Base-by-base conservation (phyloP, 2,329 filamentous ascomycete genomes). In the Xylariaceae sp. region DNA sequence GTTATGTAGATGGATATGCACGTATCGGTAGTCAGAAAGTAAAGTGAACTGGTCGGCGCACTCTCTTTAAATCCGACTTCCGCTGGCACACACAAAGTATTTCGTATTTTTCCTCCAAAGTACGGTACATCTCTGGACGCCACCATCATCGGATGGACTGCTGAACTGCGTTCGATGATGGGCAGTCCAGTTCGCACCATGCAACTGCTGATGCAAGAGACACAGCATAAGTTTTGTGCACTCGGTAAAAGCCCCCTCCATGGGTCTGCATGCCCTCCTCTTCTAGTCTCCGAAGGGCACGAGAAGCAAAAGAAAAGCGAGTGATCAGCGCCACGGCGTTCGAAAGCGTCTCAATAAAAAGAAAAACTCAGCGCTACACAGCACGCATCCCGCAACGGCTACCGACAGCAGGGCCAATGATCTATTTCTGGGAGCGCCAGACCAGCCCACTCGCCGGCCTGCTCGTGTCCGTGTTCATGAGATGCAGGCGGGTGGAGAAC, bases 121-220 rank as follows among this genome's bases (percentile, higher is more conserved):
- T 30, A 30, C 23, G 23, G 23, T 30, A 30, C 23, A 30, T 30
- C 23, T 30, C 23, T 30, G 23, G 23, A 30, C 23, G 23, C 23
- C 23, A 30, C 23, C 23, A 30, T 5, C 23, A 30, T 30, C 23
- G 23, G 23, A 30, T 30, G 4, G 23, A 30, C 37, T 39, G 37
- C 37, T 42, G 9, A 42, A 13, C 37, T 13, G 37, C 37, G 8
- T 42, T 60, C 55, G 34, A 44, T 34, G 55, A 56, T 60, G 47
- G 51, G 55, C 44, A 39, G 34, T 53, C 39, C 58, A 37, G 53
- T 49, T 44, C 23, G 55, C 35, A 44, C 51, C 13, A 51, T 44
- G 10, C 30, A 35, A 23, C 52, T 34, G 47, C 49, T 17, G 9
- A 55, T 51, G 42, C 42, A 45, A 45, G 42, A 45, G 42, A 45